These are phyloP conservation scores for Leccinum fibrillosum DNA, from an alignment of 768 basidiomycete genomes.

Conservation along the genomic window DNA sequence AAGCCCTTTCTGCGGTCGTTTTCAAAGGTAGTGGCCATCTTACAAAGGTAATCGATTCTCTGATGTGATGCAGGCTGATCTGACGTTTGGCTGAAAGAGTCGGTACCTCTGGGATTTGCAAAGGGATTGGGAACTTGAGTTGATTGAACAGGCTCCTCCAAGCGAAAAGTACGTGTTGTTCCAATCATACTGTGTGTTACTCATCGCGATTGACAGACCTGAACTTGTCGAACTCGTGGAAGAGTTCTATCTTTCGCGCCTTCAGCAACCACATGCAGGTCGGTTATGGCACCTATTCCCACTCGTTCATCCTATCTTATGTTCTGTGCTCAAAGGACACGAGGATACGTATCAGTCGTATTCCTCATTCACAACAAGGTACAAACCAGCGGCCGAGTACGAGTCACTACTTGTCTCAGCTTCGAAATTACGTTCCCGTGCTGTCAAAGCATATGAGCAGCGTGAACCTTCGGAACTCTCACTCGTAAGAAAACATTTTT, in stretches of 20 bases:
- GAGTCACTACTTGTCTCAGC: constrained; percentile 73
- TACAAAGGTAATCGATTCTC: constrained; percentile 46
- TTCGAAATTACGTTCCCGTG: constrained; percentile 63
- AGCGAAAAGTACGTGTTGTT: constrained; percentile 42
- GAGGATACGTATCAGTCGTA: constrained; percentile 84
- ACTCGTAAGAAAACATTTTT: constrained; percentile 44
- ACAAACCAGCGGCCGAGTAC: constrained; percentile 73
- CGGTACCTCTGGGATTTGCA: constrained; percentile 67
- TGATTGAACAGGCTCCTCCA: constrained; percentile 46
- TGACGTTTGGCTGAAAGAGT: constrained; percentile 45
- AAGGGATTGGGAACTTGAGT: constrained; percentile 71
- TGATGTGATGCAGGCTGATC: constrained; percentile 6
- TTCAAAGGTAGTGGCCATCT: constrained; percentile 59
- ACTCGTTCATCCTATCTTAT: neutral
- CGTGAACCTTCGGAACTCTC: constrained; percentile 61
- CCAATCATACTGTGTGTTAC: neutral
- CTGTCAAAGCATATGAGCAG: constrained; percentile 57
- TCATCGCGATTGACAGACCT: constrained; percentile 30
- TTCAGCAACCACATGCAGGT: constrained; percentile 79
- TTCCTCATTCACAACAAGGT: constrained; percentile 83
- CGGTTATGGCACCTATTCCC: constrained; percentile 8
- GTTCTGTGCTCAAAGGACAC: constrained; percentile 46
- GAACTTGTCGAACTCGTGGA: constrained; percentile 51
- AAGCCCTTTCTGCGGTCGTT: constrained; percentile 51
- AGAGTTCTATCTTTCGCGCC: constrained; percentile 57